These are phyloP conservation scores for Colletotrichum horii DNA, from an alignment of 2,329 filamentous ascomycete species.

Conservation along the genomic window DNA sequence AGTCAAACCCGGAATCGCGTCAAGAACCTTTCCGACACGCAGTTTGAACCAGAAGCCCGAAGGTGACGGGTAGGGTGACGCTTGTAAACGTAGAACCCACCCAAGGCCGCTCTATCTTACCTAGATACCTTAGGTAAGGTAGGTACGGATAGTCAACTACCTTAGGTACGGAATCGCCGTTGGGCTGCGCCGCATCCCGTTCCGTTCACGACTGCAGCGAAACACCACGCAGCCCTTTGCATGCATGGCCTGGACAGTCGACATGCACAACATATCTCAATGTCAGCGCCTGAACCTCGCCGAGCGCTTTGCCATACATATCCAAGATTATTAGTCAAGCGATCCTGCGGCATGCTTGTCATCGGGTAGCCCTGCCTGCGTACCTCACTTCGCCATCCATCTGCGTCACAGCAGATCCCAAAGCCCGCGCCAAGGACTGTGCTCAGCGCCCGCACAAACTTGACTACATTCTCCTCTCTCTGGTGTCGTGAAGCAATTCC, in stretches of 20 bases:
- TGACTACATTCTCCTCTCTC: not conserved
- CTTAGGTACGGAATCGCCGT: slow-evolving; percentile 7
- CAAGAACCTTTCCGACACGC: not conserved
- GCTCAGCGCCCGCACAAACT: not conserved
- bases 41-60: not conserved
- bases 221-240: not conserved
- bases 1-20: not conserved
- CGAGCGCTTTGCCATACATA: not conserved
- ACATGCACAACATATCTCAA: not conserved
- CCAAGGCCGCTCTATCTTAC: not conserved
- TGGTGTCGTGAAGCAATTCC: not conserved
- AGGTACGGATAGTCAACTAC: too few species aligned
- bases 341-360: not conserved
- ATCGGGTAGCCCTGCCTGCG: not conserved
- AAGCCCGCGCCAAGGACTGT: not conserved
- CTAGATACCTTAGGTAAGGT: too few species aligned
- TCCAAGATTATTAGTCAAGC: not conserved
- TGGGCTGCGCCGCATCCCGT: not conserved
- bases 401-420: not conserved
- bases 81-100: not conserved
- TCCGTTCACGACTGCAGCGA: not conserved
- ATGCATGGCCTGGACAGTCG: not conserved
- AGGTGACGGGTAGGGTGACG: not conserved
- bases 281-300: not conserved
- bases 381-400: not conserved